These are phyloP conservation scores for Calonectria pseudoturangicola DNA, from an alignment of 2,329 filamentous ascomycete species.

Conservation along the genomic window DNA sequence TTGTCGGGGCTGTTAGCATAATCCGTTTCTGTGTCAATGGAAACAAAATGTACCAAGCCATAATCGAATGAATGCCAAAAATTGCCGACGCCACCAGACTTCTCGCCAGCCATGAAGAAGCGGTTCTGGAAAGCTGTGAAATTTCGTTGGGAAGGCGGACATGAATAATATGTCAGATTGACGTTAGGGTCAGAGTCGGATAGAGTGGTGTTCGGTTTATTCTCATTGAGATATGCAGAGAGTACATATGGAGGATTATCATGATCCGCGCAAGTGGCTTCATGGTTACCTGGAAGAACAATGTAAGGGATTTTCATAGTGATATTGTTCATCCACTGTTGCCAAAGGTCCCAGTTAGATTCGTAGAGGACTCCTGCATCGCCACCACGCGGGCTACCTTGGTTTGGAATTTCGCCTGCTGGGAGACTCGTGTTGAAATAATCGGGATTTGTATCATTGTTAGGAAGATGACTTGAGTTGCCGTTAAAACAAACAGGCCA, in stretches of 20 bases:
- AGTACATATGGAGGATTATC: slow-evolving; percentile 66
- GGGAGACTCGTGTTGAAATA: slow-evolving; percentile 66
- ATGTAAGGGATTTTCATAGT: slow-evolving; percentile 68
- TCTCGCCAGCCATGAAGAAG: slow-evolving; percentile 70
- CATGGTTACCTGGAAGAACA: slow-evolving; percentile 71
- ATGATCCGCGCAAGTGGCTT: slow-evolving; percentile 68
- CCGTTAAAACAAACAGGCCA: slow-evolving; percentile 73
- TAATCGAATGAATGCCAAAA: slow-evolving; percentile 75
- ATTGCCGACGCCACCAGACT: slow-evolving; percentile 69
- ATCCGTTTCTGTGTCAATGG: slow-evolving; percentile 69
- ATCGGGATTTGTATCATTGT: slow-evolving; percentile 57
- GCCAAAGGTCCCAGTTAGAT: slow-evolving; percentile 71
- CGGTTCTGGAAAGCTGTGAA: slow-evolving; percentile 70
- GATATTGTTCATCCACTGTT: slow-evolving; percentile 67
- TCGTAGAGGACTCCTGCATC: slow-evolving; percentile 70
- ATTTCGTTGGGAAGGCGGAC: slow-evolving; percentile 69
- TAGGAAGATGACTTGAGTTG: slow-evolving; percentile 62
- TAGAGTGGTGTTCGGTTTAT: slow-evolving; percentile 59
- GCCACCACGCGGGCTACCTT: slow-evolving; percentile 67
- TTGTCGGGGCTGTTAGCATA: slow-evolving; percentile 67
- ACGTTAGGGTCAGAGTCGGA: slow-evolving; percentile 59
- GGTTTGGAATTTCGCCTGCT: slow-evolving; percentile 64
- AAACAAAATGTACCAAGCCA: slow-evolving; percentile 70
- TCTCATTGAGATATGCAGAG: slow-evolving; percentile 68
- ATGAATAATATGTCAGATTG: slow-evolving; percentile 69